phyloP scores from a whole-genome alignment of 129 eudicot species.

The Artemisia annua region DNA sequence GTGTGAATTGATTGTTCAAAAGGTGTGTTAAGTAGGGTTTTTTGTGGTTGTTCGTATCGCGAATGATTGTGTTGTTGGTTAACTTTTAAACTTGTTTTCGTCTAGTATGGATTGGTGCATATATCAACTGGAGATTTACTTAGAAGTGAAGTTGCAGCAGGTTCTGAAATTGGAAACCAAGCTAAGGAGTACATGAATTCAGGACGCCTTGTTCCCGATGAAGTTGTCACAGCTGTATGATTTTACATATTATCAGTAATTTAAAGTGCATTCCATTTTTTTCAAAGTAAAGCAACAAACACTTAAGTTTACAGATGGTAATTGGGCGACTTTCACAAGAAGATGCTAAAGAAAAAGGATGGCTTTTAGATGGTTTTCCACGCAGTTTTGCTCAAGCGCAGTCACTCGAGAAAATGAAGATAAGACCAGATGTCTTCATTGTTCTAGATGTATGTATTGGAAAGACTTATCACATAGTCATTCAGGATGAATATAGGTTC shows the following conservation, averaged over 20 bases:
- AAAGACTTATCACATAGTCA: background rate
- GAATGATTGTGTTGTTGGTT: constrained; percentile 6
- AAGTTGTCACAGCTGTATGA: constrained; percentile 82
- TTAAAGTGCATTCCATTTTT: background rate
- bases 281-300: background rate
- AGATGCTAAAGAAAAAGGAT: constrained; percentile 89
- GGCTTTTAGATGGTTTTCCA: constrained; percentile 98
- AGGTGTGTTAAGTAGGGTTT: constrained; percentile 36
- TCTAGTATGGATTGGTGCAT: constrained; percentile 94
- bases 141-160: constrained; percentile 94
- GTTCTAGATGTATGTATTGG: constrained; percentile 66
- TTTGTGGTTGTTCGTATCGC: constrained; percentile 3
- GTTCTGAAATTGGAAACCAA: constrained; percentile 85
- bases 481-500: background rate
- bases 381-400: constrained; percentile 85
- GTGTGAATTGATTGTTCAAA: constrained; percentile 80
- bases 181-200: constrained; percentile 96
- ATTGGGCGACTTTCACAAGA: constrained; percentile 66
- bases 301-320: constrained; percentile 67
- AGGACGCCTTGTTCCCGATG: constrained; percentile 95
- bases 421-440: constrained; percentile 82
- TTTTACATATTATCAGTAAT: constrained; percentile 12
- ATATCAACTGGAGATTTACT: constrained; percentile 97
- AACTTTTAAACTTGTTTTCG: constrained; percentile 1
- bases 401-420: constrained; percentile 77